Conservation (phyloP, 306 rosid species). For the Acacia crassicarpa region DNA sequence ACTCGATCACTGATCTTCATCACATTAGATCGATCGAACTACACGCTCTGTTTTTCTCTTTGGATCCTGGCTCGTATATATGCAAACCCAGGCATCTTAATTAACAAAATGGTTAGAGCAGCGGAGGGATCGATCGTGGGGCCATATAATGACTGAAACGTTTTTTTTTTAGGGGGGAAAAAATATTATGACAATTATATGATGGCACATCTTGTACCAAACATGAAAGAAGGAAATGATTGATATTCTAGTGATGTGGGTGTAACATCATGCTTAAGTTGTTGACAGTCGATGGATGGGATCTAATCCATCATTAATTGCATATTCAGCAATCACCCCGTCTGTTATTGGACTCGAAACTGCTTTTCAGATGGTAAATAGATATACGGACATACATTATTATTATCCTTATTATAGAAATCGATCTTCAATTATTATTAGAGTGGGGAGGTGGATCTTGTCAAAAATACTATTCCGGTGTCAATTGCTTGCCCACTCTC, state of each 20-base stretch:
- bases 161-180: too few relatives aligned
- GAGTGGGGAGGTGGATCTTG: neutral
- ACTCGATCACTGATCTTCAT: neutral
- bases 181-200: neutral
- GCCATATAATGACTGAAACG: neutral
- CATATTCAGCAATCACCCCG: neutral
- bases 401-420: neutral
- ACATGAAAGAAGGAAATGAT: neutral
- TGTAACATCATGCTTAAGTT: neutral
- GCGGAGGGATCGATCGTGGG: slow-evolving; percentile 4
- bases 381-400: neutral
- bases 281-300: neutral
- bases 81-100: neutral
- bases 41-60: neutral
- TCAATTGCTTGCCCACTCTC: neutral
- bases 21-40: neutral
- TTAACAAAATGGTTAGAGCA: neutral
- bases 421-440: neutral
- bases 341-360: neutral
- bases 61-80: neutral
- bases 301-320: neutral
- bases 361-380: neutral
- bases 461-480: neutral
- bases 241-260: neutral
- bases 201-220: neutral